These are phyloP conservation scores for Friedmanniomyces endolithicus DNA, from an alignment of 495 filamentous ascomycete species.

Conservation along the genomic window DNA sequence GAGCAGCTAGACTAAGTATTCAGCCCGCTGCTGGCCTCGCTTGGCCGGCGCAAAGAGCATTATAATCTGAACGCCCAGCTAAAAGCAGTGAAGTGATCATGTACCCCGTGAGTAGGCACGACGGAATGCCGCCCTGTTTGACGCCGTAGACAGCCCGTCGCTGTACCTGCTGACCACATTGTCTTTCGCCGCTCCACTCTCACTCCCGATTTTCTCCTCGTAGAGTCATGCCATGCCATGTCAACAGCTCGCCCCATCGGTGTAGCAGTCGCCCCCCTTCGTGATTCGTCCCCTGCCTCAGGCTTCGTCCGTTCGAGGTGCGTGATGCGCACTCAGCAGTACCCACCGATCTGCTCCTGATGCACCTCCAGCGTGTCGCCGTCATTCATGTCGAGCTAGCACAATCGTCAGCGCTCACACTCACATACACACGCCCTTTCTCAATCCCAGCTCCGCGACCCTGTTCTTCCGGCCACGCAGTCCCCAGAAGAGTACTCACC, in stretches of 20 bases:
- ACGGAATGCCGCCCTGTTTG: not conserved
- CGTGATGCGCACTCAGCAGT: slow-evolving; percentile 13
- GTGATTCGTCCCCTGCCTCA: too few species aligned
- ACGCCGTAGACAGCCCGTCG: too few species aligned
- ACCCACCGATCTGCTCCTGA: slow-evolving; percentile 85
- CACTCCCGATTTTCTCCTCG: too few species aligned
- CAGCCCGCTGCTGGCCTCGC: not conserved
- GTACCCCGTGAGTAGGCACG: not conserved
- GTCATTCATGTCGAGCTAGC: slow-evolving; percentile 92
- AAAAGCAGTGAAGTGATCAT: not conserved
- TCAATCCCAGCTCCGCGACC: not conserved
- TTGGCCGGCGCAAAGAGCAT: not conserved
- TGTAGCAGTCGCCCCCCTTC: too few species aligned
- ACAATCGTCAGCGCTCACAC: slow-evolving; percentile 11
- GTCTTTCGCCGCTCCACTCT: not conserved
- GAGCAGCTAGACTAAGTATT: not conserved
- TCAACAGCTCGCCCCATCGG: too few species aligned
- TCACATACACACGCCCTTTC: slow-evolving; percentile 5
- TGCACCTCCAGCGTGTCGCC: slow-evolving; percentile 96
- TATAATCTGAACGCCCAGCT: not conserved
- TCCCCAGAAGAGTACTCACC: slow-evolving; percentile 38
- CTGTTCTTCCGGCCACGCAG: not conserved
- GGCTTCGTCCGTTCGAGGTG: too few species aligned
- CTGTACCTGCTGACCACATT: too few species aligned
- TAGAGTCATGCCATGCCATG: too few species aligned